Evolutionary conservation across 306 rosid species (phyloP), one percentile per base, ranked within the genome.

Genomic region (Betula pendula): DNA sequence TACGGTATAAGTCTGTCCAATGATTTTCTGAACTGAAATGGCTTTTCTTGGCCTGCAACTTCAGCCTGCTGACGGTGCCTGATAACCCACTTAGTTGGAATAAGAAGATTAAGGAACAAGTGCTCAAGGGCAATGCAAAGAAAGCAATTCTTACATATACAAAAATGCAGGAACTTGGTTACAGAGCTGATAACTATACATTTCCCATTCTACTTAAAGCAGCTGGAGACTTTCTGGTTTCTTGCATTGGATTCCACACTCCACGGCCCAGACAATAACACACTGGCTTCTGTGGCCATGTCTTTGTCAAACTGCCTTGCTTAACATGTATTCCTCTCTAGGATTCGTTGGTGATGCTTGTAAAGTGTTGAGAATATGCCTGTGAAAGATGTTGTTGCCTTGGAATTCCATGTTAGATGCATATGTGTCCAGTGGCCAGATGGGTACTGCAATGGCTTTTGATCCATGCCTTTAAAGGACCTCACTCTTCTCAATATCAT

Each of bases 341-440:
- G 79, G 69, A 3, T 48, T 42, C 2, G 19, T 67, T 1, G 63
- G 35, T n/a, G 51, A 53, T 76, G 83, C 83, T 24, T 48, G 71
- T 12, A 83, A 55, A 16, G 67, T 47, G 81, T 71, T 56, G 84
- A 71, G 20, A 83, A 67, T 49, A 76, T 83, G 81, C 78, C 52
- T 50, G 40, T n/a, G 43, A 80, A 53, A 44, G 87, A 79, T 56
- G 58, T 40, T 38, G 81, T 71, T 1, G 87, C 83, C 83, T 0
- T 79, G 81, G 87, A 79, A 72, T 77, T 79, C 84, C 25, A 80
- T 83, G 79, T 29, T 76, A 47, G 69, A 80, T 31, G 81, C 65
- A 8, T 80, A 76, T 43, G 69, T 75, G 70, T 83, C 84, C 11
- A 50, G 63, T 35, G 79, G 72, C 25, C 73, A 50, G 66, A 83